These are phyloP conservation scores for Vanrija sp. DNA, from an alignment of 1,284 basidiomycete genomes.

Conservation along the genomic window DNA sequence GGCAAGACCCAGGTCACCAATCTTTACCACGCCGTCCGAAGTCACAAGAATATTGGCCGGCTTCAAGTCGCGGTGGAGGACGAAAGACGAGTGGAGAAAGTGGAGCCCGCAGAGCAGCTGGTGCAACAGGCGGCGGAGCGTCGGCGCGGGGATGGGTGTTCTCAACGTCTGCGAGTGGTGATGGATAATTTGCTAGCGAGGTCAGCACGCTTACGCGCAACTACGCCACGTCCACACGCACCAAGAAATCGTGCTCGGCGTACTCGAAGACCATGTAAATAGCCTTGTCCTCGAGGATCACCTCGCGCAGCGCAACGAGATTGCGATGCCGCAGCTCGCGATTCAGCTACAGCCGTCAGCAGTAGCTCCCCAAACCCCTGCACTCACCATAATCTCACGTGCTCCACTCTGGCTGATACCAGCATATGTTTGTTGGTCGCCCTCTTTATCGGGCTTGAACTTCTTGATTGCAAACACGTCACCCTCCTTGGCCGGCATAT, in stretches of 20 bases:
- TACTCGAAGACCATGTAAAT: conserved; percentile 99
- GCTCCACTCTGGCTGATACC: conserved; percentile 97
- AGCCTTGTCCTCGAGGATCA: conserved; percentile 94
- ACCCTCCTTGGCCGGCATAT: conserved; percentile 55
- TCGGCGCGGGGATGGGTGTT: conserved; percentile 62
- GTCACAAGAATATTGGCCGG: conserved; percentile 98
- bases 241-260: conserved; percentile 95
- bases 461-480: conserved; percentile 95
- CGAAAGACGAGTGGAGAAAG: conserved; percentile 91
- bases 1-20: conserved; percentile 93
- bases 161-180: conserved; percentile 90
- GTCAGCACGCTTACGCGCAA: not conserved
- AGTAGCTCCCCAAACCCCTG: not conserved
- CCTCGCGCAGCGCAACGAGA: conserved; percentile 83
- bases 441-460: conserved; percentile 99
- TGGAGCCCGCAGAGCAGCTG: conserved; percentile 94
- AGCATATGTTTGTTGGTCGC: conserved; percentile 86
- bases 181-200: conserved; percentile 85
- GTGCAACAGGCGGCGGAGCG: conserved; percentile 89
- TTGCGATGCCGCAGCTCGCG: conserved; percentile 92
- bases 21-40: conserved; percentile 84
- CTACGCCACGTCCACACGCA: conserved; percentile 48
- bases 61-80: conserved; percentile 71
- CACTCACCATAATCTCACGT: conserved; percentile 84
- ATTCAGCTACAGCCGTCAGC: conserved; percentile 63